These are phyloP conservation scores for Harrya chromipes DNA, from an alignment of 768 basidiomycete genomes.

Conservation along the genomic window DNA sequence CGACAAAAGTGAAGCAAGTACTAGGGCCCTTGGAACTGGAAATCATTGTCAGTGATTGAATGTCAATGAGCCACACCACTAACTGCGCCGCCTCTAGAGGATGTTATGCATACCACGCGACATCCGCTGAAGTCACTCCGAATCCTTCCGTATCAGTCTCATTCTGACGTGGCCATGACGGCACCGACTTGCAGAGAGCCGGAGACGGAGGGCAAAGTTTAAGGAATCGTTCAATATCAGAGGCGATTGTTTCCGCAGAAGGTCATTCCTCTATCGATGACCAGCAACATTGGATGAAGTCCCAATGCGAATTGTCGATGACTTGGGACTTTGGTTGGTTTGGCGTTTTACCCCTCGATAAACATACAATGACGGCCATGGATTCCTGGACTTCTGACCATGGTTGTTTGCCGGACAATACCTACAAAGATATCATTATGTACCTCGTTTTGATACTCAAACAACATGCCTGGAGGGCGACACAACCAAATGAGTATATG, in stretches of 20 bases:
- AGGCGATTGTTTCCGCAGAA: not conserved
- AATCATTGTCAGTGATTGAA: no score
- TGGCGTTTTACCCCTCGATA: not conserved
- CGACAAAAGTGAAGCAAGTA: no score
- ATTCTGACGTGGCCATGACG: no score
- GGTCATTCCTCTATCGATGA: not conserved
- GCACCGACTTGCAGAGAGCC: not conserved
- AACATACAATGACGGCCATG: conserved; percentile 2
- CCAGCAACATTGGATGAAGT: not conserved
- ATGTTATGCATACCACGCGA: no score
- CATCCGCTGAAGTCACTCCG: not conserved
- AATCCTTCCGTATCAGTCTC: no score
- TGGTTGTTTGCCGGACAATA: not conserved
- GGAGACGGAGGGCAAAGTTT: not conserved
- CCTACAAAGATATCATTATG: not conserved
- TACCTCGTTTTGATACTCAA: not conserved
- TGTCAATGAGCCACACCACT: no score
- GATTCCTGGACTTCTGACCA: not conserved
- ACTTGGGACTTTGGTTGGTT: not conserved
- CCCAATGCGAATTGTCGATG: not conserved
- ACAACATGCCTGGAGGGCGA: conserved; percentile 17
- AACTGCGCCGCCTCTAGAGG: no score
- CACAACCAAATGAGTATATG: conserved; percentile 20
- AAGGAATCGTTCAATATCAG: not conserved
- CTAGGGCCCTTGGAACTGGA: no score